Percentiles rank a stretch among this genome's conserved stretches.
These are phyloP conservation scores for Russula lepida DNA, from an alignment of 768 basidiomycete genomes.

Conservation along the genomic window DNA sequence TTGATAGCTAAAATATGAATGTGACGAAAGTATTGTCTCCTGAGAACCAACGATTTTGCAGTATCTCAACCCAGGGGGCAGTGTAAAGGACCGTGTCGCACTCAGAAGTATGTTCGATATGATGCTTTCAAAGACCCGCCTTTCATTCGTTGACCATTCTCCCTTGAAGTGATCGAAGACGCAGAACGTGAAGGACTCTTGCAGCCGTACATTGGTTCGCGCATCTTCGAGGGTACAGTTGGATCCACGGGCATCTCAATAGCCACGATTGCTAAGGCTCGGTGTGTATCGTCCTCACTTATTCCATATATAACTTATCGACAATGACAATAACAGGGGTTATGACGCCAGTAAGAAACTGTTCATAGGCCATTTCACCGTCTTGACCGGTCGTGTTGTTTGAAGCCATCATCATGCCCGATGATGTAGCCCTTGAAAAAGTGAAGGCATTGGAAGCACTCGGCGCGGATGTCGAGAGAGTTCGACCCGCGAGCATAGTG, in stretches of 20 bases:
- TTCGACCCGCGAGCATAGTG: conserved; percentile 91
- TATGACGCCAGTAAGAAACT: conserved; percentile 69
- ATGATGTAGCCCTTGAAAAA: conserved; percentile 88
- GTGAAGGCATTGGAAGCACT: conserved; percentile 73
- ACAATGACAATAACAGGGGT: conserved; percentile 43
- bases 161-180: conserved; percentile 75
- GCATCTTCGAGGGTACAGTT: conserved; percentile 96
- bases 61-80: conserved; percentile 96
- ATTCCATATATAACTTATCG: neutral
- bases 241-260: conserved; percentile 96
- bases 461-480: conserved; percentile 83
- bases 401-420: conserved; percentile 82
- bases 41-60: conserved; percentile 27
- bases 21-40: neutral
- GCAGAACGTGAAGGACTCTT: conserved; percentile 80
- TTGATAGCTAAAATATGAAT: neutral
- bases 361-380: neutral
- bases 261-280: conserved; percentile 83
- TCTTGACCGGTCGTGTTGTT: conserved; percentile 4
- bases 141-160: neutral
- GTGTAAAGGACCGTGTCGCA: conserved; percentile 97
- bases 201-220: conserved; percentile 77
- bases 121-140: neutral
- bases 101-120: conserved; percentile 54
- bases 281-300: conserved; percentile 37